Evolutionary conservation across 345 rosid species (phyloP).

Genomic region (Acer yangbiense): DNA sequence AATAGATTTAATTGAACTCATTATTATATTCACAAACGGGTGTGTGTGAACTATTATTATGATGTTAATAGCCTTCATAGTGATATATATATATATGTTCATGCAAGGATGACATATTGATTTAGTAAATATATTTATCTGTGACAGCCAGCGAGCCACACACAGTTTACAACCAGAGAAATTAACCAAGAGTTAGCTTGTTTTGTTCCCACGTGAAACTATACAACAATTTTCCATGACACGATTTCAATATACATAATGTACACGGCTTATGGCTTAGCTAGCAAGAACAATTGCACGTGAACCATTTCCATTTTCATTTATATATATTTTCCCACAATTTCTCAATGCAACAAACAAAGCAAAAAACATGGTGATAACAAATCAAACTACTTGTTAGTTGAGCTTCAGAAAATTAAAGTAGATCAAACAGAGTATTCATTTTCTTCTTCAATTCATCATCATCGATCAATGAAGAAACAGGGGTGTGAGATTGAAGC

Average conservation of each 20-base stretch:
- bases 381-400: background rate
- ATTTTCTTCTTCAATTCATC: slow-evolving; percentile 31
- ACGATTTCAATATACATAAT: background rate
- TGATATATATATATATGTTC: too few relatives aligned
- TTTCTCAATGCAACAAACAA: background rate
- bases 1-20: too few relatives aligned
- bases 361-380: background rate
- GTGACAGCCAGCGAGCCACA: background rate
- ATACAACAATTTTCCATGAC: background rate
- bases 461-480: slow-evolving; percentile 74
- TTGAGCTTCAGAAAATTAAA: slow-evolving; percentile 6
- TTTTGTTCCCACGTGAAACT: slow-evolving; percentile 3
- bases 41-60: too few relatives aligned
- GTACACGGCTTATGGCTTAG: too few relatives aligned
- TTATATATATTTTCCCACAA: background rate
- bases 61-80: too few relatives aligned
- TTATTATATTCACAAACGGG: too few relatives aligned
- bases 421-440: slow-evolving; percentile 11
- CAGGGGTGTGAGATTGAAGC: slow-evolving; percentile 91
- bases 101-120: too few relatives aligned
- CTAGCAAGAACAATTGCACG: slow-evolving; percentile 6
- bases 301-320: slow-evolving; percentile 1
- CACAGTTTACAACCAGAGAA: background rate
- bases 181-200: background rate
- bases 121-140: too few relatives aligned